phyloP scores from a whole-genome alignment of 495 filamentous ascomycete species.

The Chaetomium fimeti region DNA sequence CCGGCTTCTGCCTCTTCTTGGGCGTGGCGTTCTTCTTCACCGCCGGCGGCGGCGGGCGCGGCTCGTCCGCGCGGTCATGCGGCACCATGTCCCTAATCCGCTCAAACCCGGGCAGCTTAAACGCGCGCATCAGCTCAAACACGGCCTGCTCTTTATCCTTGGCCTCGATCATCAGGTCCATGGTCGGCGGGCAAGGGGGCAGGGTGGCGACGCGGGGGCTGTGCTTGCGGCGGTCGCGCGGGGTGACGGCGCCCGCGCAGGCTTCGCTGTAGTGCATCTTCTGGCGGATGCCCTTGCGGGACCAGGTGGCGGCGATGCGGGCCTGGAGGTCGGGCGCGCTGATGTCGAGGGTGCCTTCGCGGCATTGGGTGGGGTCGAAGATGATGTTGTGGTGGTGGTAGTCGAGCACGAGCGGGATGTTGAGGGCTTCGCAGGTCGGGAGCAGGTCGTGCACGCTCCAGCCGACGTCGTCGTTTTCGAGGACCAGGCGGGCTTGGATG shows the following conservation, averaged over 20 bases:
- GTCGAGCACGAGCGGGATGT: constrained; percentile 90
- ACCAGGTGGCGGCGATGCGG: constrained; percentile 82
- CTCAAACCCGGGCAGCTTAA: constrained; percentile 75
- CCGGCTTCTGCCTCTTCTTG: constrained; percentile 47
- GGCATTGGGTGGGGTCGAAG: constrained; percentile 67
- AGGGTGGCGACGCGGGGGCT: constrained; percentile 71
- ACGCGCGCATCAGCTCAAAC: constrained; percentile 87
- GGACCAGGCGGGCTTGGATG: constrained; percentile 76
- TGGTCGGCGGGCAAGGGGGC: constrained; percentile 74
- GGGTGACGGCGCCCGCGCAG: constrained; percentile 69
- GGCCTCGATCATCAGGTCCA: constrained; percentile 98
- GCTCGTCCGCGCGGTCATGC: constrained; percentile 74
- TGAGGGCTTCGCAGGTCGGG: constrained; percentile 86
- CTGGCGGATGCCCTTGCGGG: constrained; percentile 77
- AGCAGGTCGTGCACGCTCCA: constrained; percentile 91
- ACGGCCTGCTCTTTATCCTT: constrained; percentile 98
- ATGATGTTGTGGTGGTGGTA: constrained; percentile 96
- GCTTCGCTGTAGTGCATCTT: constrained; percentile 98
- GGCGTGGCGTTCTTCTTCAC: constrained; percentile 47
- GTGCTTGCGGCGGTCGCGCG: constrained; percentile 76
- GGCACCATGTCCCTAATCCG: constrained; percentile 76
- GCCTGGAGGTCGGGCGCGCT: constrained; percentile 55
- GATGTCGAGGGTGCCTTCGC: constrained; percentile 86
- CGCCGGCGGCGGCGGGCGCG: constrained; percentile 53
- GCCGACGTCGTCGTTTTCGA: constrained; percentile 91